Evolutionary conservation across 768 basidiomycete species (phyloP), one percentile per base, ranked within the genome.

Genomic region (Dentipellis fragilis): DNA sequence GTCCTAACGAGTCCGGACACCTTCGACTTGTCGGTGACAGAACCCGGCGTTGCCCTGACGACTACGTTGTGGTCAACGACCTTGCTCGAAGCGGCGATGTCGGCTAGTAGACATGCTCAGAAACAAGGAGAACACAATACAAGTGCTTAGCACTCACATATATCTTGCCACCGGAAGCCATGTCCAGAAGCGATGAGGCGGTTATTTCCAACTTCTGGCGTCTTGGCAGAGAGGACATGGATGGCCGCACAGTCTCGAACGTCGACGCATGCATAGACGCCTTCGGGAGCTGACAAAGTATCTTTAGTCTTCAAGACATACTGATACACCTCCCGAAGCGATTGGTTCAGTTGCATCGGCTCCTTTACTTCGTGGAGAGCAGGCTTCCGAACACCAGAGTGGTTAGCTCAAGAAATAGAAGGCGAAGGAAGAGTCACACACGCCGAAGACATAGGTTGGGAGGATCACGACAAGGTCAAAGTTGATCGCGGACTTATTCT

Each of bases 391-490:
- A 11, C 8, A 16, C 48, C 19, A 14, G 22, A 21, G 21, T 17
- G 14, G 29, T 49, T 4, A n/a, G 42, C 19, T 3, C 22, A 23
- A 10, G 14, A 10, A 7, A 14, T 16, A 16, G n/a, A 16, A 21
- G 29, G 19, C 19, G 21, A 12, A 17, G 9, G 48, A 17, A 23
- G 29, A 29, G 7, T 17, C 22, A 19, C 48, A 21, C 29, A 49
- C 48, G 19, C 48, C 48, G 48, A 21, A 49, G 9, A 75, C 67
- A 42, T 57, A 69, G 19, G 72, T 69, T 12, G 73, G 72, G 56
- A 62, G 61, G 52, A 73, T 51, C 1, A 67, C 66, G 3, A 67
- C 64, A 23, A 75, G 47, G 49, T 73, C 73, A 58, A 61, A 71
- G 2, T 63, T 56, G 47, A 67, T 57, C 34, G 62, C 59, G 10